phyloP scores from a whole-genome alignment of 1,284 basidiomycete species.

The Sphaerobolus stellatus region DNA sequence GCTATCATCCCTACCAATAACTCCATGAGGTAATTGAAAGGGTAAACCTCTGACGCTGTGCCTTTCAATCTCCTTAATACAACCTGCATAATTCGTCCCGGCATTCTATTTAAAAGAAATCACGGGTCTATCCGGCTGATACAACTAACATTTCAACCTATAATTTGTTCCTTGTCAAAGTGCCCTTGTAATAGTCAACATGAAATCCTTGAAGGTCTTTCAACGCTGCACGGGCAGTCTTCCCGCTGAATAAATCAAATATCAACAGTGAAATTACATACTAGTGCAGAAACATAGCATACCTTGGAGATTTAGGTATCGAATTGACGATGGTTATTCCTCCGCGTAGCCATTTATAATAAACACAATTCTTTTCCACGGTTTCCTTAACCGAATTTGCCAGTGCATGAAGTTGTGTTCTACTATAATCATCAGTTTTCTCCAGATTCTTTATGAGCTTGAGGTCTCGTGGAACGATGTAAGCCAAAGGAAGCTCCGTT shows the following conservation, averaged over 20 bases:
- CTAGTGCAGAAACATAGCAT: background rate
- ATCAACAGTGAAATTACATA: background rate
- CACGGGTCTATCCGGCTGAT: too few species aligned
- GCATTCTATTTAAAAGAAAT: too few species aligned
- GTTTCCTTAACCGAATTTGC: background rate
- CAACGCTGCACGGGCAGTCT: background rate
- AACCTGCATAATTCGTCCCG: too few species aligned
- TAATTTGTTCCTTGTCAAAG: too few species aligned
- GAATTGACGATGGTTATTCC: background rate
- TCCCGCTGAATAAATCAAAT: background rate
- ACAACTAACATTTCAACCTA: too few species aligned
- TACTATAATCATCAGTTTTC: background rate
- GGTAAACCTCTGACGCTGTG: too few species aligned
- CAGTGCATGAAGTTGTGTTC: background rate
- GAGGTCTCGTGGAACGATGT: slow-evolving; percentile 22
- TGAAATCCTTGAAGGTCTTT: background rate
- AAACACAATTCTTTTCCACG: background rate
- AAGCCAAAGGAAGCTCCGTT: slow-evolving; percentile 32
- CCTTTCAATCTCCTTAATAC: too few species aligned
- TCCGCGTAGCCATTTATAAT: background rate
- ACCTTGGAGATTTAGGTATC: background rate
- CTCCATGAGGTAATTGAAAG: too few species aligned
- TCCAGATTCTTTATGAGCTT: background rate
- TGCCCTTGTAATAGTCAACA: background rate
- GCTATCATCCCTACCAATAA: too few species aligned